Evolutionary conservation across 2,329 filamentous ascomycete genomes (phyloP), one percentile per base, ranked within the genome.

Genomic region (Colletotrichum gloeosporioides): DNA sequence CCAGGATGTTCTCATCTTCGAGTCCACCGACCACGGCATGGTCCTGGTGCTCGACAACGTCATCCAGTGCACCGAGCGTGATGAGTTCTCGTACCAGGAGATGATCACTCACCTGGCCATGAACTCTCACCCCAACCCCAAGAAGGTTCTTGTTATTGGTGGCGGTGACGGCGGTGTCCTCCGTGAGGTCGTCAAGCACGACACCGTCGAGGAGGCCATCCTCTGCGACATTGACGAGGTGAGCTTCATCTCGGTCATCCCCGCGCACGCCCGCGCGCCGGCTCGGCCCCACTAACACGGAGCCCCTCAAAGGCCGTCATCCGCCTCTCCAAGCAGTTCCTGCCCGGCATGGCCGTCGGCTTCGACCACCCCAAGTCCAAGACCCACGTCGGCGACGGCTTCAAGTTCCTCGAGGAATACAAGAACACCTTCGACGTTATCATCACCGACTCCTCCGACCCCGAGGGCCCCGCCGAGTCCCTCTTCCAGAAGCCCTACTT

Each of bases 401-500:
- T 99, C 93, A 97, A 99, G 91, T 99, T 98, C 91, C 92, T 99
- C 79, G 93, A 95, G 85, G 95, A 98, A 86, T 96, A 95, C 91
- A 96, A 98, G 93, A 96, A 98, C 90, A 92, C 94, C 84, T 99
- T 99, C 85, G 97, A 99, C 85, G 96, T 99, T 84, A 99, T 99
- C 90, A 99, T 99, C 90, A 99, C 97, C 83, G 97, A 99, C 89
- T 98, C 95, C 80, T 98, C 95, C 78, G 97, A 99, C 86, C 97
- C 97, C 72, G 97, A 99, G 86, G 97, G 97, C 79, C 97, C 97
- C 36, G 97, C 97, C 81, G 96, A 99, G 92, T 94, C 92, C 82
- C 92, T 99, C 79, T 99, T 99, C 94, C 92, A 99, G 92, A 98
- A 98, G 91, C 94, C 96, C 78, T 99, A 99, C 92, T 99, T 99